Percentiles rank a stretch among this genome's conserved stretches.
phyloP scores from a whole-genome alignment of 805 yeast genomes.

The Candida montana region DNA sequence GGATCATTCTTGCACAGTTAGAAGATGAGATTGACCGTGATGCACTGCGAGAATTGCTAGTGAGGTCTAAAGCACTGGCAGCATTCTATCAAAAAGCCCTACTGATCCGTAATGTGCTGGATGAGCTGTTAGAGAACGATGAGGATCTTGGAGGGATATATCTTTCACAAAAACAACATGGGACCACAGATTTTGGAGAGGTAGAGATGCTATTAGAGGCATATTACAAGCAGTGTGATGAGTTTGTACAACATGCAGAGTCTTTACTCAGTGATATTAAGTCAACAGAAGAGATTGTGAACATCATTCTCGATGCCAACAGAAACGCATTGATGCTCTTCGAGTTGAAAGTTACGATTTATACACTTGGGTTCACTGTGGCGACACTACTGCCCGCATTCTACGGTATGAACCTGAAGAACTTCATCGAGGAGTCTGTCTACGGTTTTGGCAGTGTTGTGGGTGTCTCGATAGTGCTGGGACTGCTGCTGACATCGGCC shows the following conservation, averaged over 20 bases:
- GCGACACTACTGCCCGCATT: slow-evolving; percentile 84
- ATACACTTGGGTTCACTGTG: slow-evolving; percentile 78
- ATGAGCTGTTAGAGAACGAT: slow-evolving; percentile 79
- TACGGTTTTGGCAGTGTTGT: slow-evolving; percentile 60
- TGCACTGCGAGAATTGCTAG: slow-evolving; percentile 64
- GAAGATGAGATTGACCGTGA: slow-evolving; percentile 79
- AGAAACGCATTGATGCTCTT: slow-evolving; percentile 85
- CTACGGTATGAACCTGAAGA: slow-evolving; percentile 82
- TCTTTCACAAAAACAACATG: slow-evolving; percentile 39
- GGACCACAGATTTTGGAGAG: slow-evolving; percentile 50
- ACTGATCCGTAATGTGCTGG: slow-evolving; percentile 74
- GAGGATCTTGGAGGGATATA: slow-evolving; percentile 82
- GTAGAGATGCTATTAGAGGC: slow-evolving; percentile 84
- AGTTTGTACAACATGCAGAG: slow-evolving; percentile 86
- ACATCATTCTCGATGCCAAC: slow-evolving; percentile 85
- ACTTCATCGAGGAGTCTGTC: slow-evolving; percentile 65
- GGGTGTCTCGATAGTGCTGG: slow-evolving; percentile 46
- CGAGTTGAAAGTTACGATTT: slow-evolving; percentile 76
- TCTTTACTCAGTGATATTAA: slow-evolving; percentile 76
- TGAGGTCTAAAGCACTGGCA: slow-evolving; percentile 65
- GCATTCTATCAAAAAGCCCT: slow-evolving; percentile 70
- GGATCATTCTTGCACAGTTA: slow-evolving; percentile 57
- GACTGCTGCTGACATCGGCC: slow-evolving; percentile 45
- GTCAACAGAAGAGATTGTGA: slow-evolving; percentile 89
- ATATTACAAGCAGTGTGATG: slow-evolving; percentile 88